phyloP scores from a whole-genome alignment of 2,329 filamentous ascomycete species.

The Fusarium torulosum region DNA sequence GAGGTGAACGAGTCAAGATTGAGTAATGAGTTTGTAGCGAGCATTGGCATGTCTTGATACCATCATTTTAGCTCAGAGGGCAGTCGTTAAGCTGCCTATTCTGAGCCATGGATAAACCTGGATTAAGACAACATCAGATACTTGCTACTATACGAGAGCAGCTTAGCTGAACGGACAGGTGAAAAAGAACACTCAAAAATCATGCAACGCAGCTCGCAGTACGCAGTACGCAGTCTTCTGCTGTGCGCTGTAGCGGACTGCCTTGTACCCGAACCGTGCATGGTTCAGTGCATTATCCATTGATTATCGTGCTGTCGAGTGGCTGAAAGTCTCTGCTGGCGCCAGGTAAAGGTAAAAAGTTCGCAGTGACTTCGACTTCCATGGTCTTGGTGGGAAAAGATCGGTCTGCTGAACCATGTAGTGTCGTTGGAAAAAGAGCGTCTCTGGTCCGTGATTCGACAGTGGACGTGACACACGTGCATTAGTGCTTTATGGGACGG shows the following conservation, averaged over 20 bases:
- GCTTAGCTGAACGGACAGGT: slow-evolving; percentile 5
- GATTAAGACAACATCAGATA: slow-evolving; percentile 23
- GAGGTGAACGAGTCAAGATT: slow-evolving; percentile 16
- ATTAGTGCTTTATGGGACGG: slow-evolving; percentile 60
- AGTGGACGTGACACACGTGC: slow-evolving; percentile 60
- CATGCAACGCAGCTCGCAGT: slow-evolving; percentile 25
- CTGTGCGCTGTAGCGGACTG: slow-evolving; percentile 17
- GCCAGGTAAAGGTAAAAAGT: slow-evolving; percentile 7
- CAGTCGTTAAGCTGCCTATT: background rate
- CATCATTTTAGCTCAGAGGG: background rate
- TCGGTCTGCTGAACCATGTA: slow-evolving; percentile 46
- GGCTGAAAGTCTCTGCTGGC: slow-evolving; percentile 40
- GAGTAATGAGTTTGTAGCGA: slow-evolving; percentile 15
- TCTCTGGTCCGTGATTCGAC: slow-evolving; percentile 54
- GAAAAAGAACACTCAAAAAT: slow-evolving; percentile 6
- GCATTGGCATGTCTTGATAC: slow-evolving; percentile 23
- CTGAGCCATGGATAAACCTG: slow-evolving; percentile 7
- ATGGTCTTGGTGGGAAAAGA: slow-evolving; percentile 30
- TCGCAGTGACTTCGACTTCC: slow-evolving; percentile 15
- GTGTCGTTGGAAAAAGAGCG: slow-evolving; percentile 42
- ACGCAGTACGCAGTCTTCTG: slow-evolving; percentile 23
- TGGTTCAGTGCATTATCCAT: slow-evolving; percentile 14
- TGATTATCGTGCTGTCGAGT: slow-evolving; percentile 12
- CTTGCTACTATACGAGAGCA: slow-evolving; percentile 24
- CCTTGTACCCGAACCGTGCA: slow-evolving; percentile 22